Evolutionary conservation across 1,284 basidiomycete species (phyloP).

Genomic region (Boletus semigastroideus): DNA sequence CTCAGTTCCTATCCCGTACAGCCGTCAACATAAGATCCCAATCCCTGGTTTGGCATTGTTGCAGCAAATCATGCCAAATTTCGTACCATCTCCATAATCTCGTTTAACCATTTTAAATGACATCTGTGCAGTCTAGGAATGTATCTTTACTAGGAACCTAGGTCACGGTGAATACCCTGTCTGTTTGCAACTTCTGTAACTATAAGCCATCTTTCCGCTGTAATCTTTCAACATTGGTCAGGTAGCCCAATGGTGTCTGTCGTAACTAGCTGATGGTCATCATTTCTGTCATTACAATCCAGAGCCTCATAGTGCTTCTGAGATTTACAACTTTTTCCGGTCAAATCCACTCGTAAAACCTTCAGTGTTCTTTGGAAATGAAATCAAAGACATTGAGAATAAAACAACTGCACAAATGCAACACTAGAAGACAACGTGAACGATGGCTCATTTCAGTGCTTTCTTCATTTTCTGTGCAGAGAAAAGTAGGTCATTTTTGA

Average conservation of each 20-base stretch:
- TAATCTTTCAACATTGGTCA: neutral
- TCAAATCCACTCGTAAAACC: neutral
- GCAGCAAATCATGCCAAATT: constrained; percentile 23
- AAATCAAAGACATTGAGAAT: no score
- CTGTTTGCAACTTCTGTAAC: neutral
- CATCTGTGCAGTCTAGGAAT: neutral
- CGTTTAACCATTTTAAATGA: neutral
- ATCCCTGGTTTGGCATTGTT: constrained; percentile 32
- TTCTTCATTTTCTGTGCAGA: constrained; percentile 68
- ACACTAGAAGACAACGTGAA: neutral
- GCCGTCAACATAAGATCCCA: constrained; percentile 29
- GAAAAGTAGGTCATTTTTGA: constrained; percentile 4
- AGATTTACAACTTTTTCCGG: neutral
- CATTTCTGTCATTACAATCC: neutral
- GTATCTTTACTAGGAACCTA: neutral
- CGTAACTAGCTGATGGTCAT: neutral
- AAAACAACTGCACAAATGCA: neutral
- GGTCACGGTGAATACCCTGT: neutral
- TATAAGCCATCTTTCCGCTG: neutral
- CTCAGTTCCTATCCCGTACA: constrained; percentile 1
- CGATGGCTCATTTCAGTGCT: constrained; percentile 54
- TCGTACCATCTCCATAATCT: constrained; percentile 17
- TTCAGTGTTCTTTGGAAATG: neutral
- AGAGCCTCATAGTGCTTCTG: neutral
- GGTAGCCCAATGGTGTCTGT: neutral